phyloP scores from a whole-genome alignment of 208 protist genomes.

The Crithidia expoeki region DNA sequence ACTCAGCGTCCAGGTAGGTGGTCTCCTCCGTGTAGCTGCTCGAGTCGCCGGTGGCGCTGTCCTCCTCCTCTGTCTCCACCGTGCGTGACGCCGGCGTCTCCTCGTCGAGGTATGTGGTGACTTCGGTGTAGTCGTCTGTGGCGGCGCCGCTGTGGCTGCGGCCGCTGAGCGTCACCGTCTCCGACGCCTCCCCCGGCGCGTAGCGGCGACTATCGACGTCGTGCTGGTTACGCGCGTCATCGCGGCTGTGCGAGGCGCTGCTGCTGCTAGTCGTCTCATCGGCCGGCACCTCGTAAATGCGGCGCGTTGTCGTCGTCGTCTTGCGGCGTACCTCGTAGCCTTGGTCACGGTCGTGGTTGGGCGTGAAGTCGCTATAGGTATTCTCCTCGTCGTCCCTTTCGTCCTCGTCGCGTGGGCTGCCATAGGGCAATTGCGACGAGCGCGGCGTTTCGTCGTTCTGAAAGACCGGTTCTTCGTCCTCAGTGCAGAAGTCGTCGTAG shows the following conservation, averaged over 20 bases:
- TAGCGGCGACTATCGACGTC: background rate
- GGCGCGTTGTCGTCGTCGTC: slow-evolving; percentile 17
- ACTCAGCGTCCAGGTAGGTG: slow-evolving; percentile 45
- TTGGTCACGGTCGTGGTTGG: slow-evolving; percentile 15
- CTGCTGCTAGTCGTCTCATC: slow-evolving; percentile 9
- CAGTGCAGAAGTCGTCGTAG: slow-evolving; percentile 70
- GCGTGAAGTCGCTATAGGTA: slow-evolving; percentile 21
- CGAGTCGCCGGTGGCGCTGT: slow-evolving; percentile 11
- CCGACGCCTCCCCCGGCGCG: slow-evolving; percentile 8
- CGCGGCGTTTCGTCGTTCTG: slow-evolving; percentile 11
- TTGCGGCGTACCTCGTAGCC: slow-evolving; percentile 14
- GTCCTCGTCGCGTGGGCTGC: slow-evolving; percentile 36
- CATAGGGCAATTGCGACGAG: slow-evolving; percentile 24
- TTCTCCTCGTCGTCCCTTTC: slow-evolving; percentile 11
- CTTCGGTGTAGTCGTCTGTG: slow-evolving; percentile 43
- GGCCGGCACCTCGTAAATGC: slow-evolving; percentile 13
- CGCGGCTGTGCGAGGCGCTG: background rate
- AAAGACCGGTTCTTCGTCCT: slow-evolving; percentile 57
- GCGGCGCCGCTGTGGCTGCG: slow-evolving; percentile 1
- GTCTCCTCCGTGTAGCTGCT: slow-evolving; percentile 44
- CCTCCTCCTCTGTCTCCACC: slow-evolving; percentile 2
- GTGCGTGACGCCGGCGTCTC: slow-evolving; percentile 28
- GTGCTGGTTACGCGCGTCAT: background rate
- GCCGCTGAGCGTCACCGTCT: slow-evolving; percentile 16
- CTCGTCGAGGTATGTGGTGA: slow-evolving; percentile 56